Conservation (phyloP, 306 rosid species). For the Pterocarpus santalinus region DNA sequence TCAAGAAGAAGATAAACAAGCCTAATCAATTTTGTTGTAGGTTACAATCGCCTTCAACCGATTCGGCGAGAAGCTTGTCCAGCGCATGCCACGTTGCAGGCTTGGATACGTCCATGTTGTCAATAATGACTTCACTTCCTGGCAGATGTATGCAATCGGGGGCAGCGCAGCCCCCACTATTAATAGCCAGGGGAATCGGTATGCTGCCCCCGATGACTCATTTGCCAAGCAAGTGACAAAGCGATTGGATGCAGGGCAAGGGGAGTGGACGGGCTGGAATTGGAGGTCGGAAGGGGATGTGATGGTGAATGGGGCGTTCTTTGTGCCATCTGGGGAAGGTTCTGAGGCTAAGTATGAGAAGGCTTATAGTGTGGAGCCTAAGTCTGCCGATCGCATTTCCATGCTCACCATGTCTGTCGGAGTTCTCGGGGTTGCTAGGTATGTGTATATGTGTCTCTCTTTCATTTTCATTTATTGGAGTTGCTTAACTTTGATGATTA, state of each 20-base stretch:
- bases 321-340: constrained; percentile 73
- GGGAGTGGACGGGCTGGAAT: constrained; percentile 78
- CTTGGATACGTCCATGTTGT: constrained; percentile 89
- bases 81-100: constrained; percentile 92
- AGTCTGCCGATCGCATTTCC: constrained; percentile 67
- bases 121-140: constrained; percentile 79
- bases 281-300: constrained; percentile 92
- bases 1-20: background rate
- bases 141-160: constrained; percentile 97
- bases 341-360: constrained; percentile 59
- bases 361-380: constrained; percentile 84
- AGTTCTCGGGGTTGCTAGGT: constrained; percentile 87
- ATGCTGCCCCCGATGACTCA: constrained; percentile 66
- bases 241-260: constrained; percentile 65
- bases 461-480: background rate
- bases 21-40: constrained; percentile 39
- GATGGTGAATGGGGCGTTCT: constrained; percentile 80
- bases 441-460: background rate
- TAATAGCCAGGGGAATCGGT: constrained; percentile 85
- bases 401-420: constrained; percentile 76
- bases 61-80: constrained; percentile 79
- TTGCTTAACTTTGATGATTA: too few species aligned
- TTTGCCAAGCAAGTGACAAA: constrained; percentile 85
- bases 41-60: constrained; percentile 95
- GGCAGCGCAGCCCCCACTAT: constrained; percentile 86